Evolutionary conservation across 306 rosid genomes (phyloP).

Genomic region (Trichosanthes cucumerina): DNA sequence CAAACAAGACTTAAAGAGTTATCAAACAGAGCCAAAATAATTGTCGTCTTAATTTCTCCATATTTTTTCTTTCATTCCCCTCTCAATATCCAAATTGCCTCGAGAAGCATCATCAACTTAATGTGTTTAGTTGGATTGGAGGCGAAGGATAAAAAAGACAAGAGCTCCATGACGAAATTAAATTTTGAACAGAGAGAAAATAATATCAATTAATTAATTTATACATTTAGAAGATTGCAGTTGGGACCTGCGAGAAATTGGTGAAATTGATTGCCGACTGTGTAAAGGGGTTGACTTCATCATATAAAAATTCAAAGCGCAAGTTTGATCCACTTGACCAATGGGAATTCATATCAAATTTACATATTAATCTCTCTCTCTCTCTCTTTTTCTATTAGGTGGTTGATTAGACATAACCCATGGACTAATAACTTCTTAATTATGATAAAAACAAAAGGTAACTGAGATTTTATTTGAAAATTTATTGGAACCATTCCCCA

Average conservation of each 20-base stretch:
- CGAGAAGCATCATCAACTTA: not conserved
- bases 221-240: not conserved
- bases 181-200: not conserved
- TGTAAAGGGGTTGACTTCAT: not conserved
- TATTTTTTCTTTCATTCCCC: not conserved
- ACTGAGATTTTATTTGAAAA: not conserved
- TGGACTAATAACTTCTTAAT: not conserved
- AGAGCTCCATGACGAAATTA: not conserved
- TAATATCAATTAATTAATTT: not conserved
- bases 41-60: not conserved
- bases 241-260: not conserved
- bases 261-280: constrained; percentile 7
- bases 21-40: too few species aligned
- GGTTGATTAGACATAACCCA: not conserved
- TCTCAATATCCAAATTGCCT: not conserved
- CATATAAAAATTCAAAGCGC: not conserved
- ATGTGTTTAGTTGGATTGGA: not conserved
- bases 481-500: too few species aligned
- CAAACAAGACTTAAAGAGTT: too few species aligned
- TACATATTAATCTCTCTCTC: not conserved
- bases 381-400: not conserved
- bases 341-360: not conserved
- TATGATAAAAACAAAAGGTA: not conserved
- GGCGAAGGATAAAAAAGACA: not conserved
- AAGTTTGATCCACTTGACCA: not conserved